These are phyloP conservation scores for Lactifluus hygrophoroides DNA, from an alignment of 768 basidiomycete genomes.

Conservation along the genomic window DNA sequence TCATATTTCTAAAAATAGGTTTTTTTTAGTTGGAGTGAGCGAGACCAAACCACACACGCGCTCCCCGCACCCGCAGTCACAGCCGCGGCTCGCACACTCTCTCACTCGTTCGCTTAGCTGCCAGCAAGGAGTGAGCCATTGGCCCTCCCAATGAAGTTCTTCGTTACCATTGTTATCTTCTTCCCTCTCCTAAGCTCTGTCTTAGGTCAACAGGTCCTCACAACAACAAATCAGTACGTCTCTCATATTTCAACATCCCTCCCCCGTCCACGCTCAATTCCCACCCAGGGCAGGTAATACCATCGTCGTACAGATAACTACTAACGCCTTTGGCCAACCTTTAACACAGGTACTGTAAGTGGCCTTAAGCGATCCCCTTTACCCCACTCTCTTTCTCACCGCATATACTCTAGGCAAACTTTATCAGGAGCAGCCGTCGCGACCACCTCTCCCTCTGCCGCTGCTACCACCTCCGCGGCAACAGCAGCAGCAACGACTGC, in stretches of 20 bases:
- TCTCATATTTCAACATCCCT: background rate
- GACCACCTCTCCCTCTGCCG: slow-evolving; percentile 17
- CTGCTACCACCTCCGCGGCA: slow-evolving; percentile 24
- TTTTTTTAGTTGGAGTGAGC: background rate
- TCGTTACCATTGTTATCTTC: slow-evolving; percentile 11
- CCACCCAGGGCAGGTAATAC: slow-evolving; percentile 38
- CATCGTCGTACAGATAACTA: slow-evolving; percentile 41
- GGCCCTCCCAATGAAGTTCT: slow-evolving; percentile 11
- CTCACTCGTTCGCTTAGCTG: background rate
- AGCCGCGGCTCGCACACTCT: no score
- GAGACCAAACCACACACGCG: no score
- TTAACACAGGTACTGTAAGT: slow-evolving; percentile 40
- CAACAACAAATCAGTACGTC: slow-evolving; percentile 41
- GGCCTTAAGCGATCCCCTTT: no score
- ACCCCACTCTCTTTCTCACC: background rate
- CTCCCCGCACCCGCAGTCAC: background rate
- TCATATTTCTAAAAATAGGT: slow-evolving; percentile 14
- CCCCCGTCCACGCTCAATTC: slow-evolving; percentile 1
- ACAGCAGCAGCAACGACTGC: slow-evolving; percentile 21
- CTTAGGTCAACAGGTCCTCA: slow-evolving; percentile 36
- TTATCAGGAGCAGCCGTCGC: slow-evolving; percentile 19
- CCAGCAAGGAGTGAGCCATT: background rate
- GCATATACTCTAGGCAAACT: slow-evolving; percentile 14
- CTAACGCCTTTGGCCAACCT: slow-evolving; percentile 33
- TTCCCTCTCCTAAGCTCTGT: slow-evolving; percentile 21